Base-by-base conservation (phyloP, 2,329 filamentous ascomycete genomes). In the Cladophialophora immunda region DNA sequence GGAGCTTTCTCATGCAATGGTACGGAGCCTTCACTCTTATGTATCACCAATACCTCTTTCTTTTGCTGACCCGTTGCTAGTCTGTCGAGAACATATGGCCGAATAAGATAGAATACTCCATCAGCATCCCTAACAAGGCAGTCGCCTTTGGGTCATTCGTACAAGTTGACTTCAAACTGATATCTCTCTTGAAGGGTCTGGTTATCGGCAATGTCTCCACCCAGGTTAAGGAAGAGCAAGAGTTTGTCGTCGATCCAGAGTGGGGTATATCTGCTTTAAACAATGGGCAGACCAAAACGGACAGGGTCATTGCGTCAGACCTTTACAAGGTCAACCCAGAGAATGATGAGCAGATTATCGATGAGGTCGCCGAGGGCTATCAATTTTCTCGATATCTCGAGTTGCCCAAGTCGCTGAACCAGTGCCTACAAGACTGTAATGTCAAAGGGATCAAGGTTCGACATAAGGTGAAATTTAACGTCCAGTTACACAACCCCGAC, bases 31-130 rank as follows among this genome's bases (percentile, higher is more conserved):
- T 38, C 11, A n/a, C 59, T 17, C 32, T 58, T n/a, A 30, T 29
- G 58, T 45, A 32, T n/a, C 27, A 15, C 17, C 55, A 30, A 4
- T 4, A 38, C 62, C 60, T 9, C 15, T 54, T 54, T n/a, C 53
- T 58, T 54, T 57, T 22, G 19, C 53, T 61, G n/a, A 62, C 56
- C 22, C 22, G 34, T n/a, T 47, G 17, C 30, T 65, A 87, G 83
- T 85, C 92, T 70, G 94, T 98, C 70, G 94, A 97, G 79, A 97
- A 97, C 76, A 91, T 97, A 70, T 99, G 95, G 95, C 92, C 93
- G 5, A 95, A 97, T 82, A 99, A 99, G 83, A 87, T 98, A 73
- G 92, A 97, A 77, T 99, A 99, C 81, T 94, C 93, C 32, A 93
- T 99, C 70, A 89, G 92, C 65, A 92, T 97, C 11, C 94, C 95